Evolutionary conservation across 345 rosid species (phyloP).

Genomic region (Pistacia integerrima): DNA sequence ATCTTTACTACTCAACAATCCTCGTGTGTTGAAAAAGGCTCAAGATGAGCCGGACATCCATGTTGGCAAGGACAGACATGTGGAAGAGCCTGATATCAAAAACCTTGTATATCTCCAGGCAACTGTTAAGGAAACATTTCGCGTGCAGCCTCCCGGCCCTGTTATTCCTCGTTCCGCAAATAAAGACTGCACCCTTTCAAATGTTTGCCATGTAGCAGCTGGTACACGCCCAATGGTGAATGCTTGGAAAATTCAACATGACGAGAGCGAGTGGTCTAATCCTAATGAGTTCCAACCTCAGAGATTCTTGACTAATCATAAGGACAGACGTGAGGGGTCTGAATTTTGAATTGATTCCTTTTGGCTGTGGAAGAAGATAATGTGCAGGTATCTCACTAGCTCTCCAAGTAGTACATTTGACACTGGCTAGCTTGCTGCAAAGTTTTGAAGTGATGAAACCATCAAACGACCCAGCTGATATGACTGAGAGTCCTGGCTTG

Average conservation of each 20-base stretch:
- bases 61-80: constrained; percentile 19
- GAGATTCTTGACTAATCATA: constrained; percentile 35
- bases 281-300: constrained; percentile 32
- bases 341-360: constrained; percentile 39
- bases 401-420: constrained; percentile 33
- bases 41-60: constrained; percentile 28
- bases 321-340: constrained; percentile 33
- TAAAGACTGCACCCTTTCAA: constrained; percentile 21
- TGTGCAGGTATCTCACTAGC: constrained; percentile 40
- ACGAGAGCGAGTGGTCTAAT: constrained; percentile 26
- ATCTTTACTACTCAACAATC: constrained; percentile 31
- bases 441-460: constrained; percentile 35
- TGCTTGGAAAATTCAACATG: constrained; percentile 29
- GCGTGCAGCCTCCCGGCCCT: constrained; percentile 34
- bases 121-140: constrained; percentile 39
- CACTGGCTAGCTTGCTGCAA: constrained; percentile 44
- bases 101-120: constrained; percentile 33
- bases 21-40: constrained; percentile 17
- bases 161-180: constrained; percentile 20
- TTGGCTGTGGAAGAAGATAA: constrained; percentile 39
- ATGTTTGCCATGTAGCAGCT: constrained; percentile 23
- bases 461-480: constrained; percentile 30
- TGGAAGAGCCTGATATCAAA: constrained; percentile 12
- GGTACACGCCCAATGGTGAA: constrained; percentile 32
- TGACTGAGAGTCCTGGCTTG: constrained; percentile 35